Conservation (phyloP, 1,284 basidiomycete genomes). For the Fomitopsis schrenkii region DNA sequence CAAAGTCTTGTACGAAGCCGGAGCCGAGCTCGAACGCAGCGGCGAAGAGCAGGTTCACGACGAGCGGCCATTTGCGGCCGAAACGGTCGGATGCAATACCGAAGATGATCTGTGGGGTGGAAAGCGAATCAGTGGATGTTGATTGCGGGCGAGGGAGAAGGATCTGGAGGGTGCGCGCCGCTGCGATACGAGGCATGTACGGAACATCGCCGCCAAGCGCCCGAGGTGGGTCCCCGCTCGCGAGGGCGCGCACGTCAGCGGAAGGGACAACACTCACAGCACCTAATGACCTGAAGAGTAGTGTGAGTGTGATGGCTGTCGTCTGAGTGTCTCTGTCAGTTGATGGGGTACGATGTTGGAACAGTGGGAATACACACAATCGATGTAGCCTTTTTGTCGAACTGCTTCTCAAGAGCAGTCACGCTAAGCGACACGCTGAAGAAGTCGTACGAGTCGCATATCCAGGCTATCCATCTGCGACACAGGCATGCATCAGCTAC, state of each 20-base stretch:
- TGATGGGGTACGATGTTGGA: background rate
- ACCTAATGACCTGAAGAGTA: conserved; percentile 86
- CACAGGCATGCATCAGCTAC: background rate
- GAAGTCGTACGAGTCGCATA: conserved; percentile 79
- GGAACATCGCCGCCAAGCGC: background rate
- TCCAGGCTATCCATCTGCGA: conserved; percentile 73
- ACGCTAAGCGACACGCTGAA: conserved; percentile 81
- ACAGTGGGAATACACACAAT: conserved; percentile 42
- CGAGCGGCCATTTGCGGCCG: conserved; percentile 92
- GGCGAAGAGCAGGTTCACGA: conserved; percentile 71
- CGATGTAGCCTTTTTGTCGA: conserved; percentile 38
- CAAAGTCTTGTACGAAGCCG: conserved; percentile 68
- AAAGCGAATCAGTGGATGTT: conserved; percentile 4
- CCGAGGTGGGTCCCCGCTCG: background rate
- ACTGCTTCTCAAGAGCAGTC: conserved; percentile 49
- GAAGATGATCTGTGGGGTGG: conserved; percentile 57
- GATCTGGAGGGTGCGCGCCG: background rate
- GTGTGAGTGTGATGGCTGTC: conserved; percentile 86
- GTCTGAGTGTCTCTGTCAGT: conserved; percentile 40
- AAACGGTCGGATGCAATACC: conserved; percentile 80
- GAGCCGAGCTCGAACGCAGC: conserved; percentile 77
- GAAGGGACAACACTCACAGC: conserved; percentile 45
- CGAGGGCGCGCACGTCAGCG: background rate
- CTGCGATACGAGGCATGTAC: background rate
- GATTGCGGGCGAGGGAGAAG: background rate